A percentile compares a stretch with the other conserved stretches of the same genome.
These are phyloP conservation scores for Ophiostoma piceae DNA, from an alignment of 2,329 filamentous ascomycete species.

Conservation along the genomic window DNA sequence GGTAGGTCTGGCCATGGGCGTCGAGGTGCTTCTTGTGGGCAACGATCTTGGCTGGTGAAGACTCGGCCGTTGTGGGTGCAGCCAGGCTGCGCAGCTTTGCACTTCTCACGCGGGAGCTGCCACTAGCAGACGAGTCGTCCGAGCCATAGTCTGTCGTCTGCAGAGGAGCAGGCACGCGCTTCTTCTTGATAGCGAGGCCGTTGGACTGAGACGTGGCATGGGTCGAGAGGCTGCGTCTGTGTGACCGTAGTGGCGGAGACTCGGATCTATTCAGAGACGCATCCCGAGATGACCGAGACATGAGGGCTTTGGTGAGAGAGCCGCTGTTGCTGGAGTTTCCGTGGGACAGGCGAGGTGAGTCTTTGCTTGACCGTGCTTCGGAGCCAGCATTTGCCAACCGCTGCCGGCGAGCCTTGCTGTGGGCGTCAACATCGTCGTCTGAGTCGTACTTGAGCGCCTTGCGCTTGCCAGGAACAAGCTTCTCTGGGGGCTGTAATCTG, in stretches of 20 bases:
- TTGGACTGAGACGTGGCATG: conserved; percentile 54
- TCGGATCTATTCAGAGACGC: conserved; percentile 45
- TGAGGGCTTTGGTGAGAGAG: conserved; percentile 32
- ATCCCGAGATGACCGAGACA: conserved; percentile 35
- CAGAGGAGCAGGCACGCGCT: conserved; percentile 55
- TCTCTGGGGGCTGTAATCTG: conserved; percentile 42
- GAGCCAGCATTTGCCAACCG: conserved; percentile 43
- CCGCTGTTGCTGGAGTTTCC: conserved; percentile 17
- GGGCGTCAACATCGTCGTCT: conserved; percentile 52
- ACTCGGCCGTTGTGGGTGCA: conserved; percentile 52
- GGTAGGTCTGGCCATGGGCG: conserved; percentile 81
- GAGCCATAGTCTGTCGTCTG: conserved; percentile 61
- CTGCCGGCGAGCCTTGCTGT: conserved; percentile 51
- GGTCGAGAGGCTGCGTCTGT: conserved; percentile 60
- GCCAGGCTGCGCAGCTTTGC: conserved; percentile 53
- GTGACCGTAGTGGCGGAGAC: conserved; percentile 54
- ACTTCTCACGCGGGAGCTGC: conserved; percentile 54
- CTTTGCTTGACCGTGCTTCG: conserved; percentile 15
- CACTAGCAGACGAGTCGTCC: conserved; percentile 59
- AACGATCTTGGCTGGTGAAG: conserved; percentile 62
- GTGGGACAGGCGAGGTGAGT: conserved; percentile 25
- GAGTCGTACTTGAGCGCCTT: conserved; percentile 52
- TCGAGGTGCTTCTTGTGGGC: conserved; percentile 84
- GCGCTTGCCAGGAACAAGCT: conserved; percentile 46
- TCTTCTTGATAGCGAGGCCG: conserved; percentile 56